These are phyloP conservation scores for Quercus lobata DNA, from an alignment of 331 rosid genomes.

Conservation along the genomic window DNA sequence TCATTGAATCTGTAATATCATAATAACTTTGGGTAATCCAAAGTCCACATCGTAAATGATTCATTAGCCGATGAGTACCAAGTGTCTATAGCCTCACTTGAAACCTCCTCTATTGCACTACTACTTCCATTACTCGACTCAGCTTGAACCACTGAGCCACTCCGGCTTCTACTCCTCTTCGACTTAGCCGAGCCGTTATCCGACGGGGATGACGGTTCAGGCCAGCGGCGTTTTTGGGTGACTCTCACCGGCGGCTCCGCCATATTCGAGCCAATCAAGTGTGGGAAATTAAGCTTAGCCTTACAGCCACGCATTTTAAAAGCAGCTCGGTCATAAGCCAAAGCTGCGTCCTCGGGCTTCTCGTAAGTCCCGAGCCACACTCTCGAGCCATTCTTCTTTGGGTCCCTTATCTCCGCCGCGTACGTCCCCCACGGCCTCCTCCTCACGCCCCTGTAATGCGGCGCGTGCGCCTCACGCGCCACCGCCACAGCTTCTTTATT, in stretches of 20 bases:
- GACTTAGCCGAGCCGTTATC: not conserved
- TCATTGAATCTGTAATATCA: not conserved
- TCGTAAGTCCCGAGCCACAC: constrained; percentile 41
- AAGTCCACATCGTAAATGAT: not conserved
- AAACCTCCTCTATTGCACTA: not conserved
- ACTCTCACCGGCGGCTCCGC: not conserved
- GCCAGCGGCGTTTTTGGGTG: not conserved
- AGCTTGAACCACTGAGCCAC: not conserved
- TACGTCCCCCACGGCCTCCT: constrained; percentile 32
- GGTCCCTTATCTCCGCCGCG: constrained; percentile 43
- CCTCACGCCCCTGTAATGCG: constrained; percentile 21
- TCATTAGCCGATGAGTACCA: not conserved
- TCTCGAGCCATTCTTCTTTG: constrained; percentile 27
- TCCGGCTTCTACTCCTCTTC: not conserved
- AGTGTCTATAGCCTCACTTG: not conserved
- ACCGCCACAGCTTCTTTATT: not conserved
- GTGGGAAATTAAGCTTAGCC: constrained; percentile 29
- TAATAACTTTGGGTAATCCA: not conserved
- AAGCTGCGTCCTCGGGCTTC: constrained; percentile 26
- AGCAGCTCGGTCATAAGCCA: constrained; percentile 40
- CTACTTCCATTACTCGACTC: not conserved
- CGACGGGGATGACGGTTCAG: not conserved
- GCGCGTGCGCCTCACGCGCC: not conserved
- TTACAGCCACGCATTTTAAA: constrained; percentile 15
- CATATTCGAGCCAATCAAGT: not conserved